phyloP scores from a whole-genome alignment of 1,284 basidiomycete genomes.

The Trichosporon sp. region DNA sequence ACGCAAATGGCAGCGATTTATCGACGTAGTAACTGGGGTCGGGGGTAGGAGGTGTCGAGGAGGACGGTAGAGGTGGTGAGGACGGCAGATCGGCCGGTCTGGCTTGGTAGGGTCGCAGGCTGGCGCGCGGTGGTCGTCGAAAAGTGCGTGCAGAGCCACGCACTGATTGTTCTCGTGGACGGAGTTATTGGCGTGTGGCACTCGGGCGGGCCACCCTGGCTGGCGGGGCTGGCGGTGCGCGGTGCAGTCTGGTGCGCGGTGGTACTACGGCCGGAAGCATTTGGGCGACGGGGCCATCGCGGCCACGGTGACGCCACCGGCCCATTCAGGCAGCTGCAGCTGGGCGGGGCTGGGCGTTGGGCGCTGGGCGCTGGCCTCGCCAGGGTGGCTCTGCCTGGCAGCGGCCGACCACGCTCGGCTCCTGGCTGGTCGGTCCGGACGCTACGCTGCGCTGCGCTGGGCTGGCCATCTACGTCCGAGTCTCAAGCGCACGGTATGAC shows the following conservation, averaged over 20 bases:
- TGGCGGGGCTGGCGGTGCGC: too few relatives aligned
- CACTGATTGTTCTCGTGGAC: background rate
- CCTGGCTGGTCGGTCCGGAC: background rate
- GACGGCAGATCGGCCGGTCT: slow-evolving; percentile 3
- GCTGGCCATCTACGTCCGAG: too few relatives aligned
- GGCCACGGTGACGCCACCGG: background rate
- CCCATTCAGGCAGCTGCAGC: background rate
- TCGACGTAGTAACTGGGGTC: slow-evolving; percentile 26
- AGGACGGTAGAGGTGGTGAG: slow-evolving; percentile 6
- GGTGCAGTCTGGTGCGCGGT: background rate
- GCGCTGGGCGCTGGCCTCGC: too few relatives aligned
- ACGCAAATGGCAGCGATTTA: slow-evolving; percentile 30
- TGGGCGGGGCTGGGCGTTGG: too few relatives aligned
- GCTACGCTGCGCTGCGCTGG: background rate
- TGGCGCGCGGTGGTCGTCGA: background rate
- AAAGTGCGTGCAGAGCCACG: slow-evolving; percentile 1
- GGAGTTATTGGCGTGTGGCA: slow-evolving; percentile 1
- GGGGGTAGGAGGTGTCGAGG: slow-evolving; percentile 11
- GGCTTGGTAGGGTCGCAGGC: background rate
- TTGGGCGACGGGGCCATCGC: background rate
- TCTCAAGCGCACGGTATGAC: too few relatives aligned
- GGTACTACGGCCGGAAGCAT: background rate
- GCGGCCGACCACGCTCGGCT: background rate
- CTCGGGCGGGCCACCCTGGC: background rate
- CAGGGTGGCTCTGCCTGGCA: background rate